These are phyloP conservation scores for Termitomyces sp. DNA, from an alignment of 768 basidiomycete genomes.

Conservation along the genomic window DNA sequence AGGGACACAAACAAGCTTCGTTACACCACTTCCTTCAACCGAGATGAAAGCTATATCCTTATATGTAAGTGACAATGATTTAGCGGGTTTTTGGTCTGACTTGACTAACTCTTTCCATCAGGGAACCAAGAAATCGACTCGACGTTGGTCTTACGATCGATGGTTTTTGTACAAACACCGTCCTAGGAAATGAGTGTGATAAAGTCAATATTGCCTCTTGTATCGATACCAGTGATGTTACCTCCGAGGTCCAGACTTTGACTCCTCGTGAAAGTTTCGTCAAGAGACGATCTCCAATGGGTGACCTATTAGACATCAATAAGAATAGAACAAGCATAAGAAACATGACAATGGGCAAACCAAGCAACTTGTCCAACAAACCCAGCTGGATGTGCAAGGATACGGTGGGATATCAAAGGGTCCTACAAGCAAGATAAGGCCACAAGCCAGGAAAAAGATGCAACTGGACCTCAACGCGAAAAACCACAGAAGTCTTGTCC, in stretches of 20 bases:
- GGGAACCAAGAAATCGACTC: conserved; percentile 71
- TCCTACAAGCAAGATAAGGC: conserved; percentile 30
- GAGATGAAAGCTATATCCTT: conserved; percentile 55
- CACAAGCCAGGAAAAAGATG: background rate
- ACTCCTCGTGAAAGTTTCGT: conserved; percentile 62
- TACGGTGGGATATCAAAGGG: conserved; percentile 53
- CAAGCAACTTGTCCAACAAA: conserved; percentile 77
- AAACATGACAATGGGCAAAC: conserved; percentile 15
- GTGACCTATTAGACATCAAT: conserved; percentile 41
- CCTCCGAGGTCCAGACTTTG: conserved; percentile 71
- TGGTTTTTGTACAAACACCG: conserved; percentile 63
- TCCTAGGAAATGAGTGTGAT: conserved; percentile 32
- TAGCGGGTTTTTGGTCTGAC: background rate
- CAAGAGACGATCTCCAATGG: conserved; percentile 53
- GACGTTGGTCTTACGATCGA: conserved; percentile 49
- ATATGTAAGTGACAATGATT: background rate
- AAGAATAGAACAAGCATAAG: background rate
- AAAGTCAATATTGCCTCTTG: conserved; percentile 1
- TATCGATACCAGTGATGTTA: conserved; percentile 20
- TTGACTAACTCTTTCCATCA: conserved; percentile 45
- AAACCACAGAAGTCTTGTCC: conserved; percentile 67
- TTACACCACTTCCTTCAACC: conserved; percentile 59
- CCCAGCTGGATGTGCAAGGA: conserved; percentile 63
- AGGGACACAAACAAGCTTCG: conserved; percentile 44
- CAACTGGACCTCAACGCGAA: conserved; percentile 49